Percentiles rank a stretch among this genome's conserved stretches.
phyloP scores from a whole-genome alignment of 495 filamentous ascomycete genomes.

The Hypoxylon fragiforme region DNA sequence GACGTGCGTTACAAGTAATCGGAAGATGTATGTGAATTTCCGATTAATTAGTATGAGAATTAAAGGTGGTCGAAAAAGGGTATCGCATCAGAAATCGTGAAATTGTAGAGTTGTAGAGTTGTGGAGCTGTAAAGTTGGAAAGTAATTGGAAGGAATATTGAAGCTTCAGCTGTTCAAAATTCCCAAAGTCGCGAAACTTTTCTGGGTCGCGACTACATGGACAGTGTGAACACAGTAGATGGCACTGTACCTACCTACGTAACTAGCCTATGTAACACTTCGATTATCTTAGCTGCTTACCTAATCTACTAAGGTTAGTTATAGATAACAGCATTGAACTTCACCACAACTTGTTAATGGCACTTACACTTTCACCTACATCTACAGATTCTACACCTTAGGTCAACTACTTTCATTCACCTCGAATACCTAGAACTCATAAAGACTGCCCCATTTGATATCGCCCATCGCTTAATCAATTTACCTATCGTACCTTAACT shows the following conservation, averaged over 20 bases:
- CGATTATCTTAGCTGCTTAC: not conserved
- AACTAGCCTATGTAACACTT: not conserved
- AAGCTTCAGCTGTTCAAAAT: not conserved
- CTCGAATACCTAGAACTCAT: no score
- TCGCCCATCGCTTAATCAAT: constrained; percentile 1
- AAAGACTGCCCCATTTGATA: no score
- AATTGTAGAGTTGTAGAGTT: constrained; percentile 17
- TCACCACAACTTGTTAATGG: no score
- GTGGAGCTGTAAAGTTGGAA: constrained; percentile 19
- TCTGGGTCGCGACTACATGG: constrained; percentile 32
- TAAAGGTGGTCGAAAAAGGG: no score
- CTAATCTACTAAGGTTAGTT: not conserved
- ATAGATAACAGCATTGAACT: not conserved
- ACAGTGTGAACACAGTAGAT: constrained; percentile 15
- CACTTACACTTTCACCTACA: not conserved
- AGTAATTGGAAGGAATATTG: not conserved
- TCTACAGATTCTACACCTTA: no score
- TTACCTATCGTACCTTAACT: not conserved
- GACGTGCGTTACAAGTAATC: no score
- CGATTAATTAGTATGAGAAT: no score
- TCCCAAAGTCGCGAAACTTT: constrained; percentile 38
- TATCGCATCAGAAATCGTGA: constrained; percentile 21
- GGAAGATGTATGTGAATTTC: no score
- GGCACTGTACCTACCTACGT: not conserved
- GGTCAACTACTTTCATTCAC: no score